Conservation (phyloP, 2,329 filamentous ascomycete genomes). For the Fusarium palustre region DNA sequence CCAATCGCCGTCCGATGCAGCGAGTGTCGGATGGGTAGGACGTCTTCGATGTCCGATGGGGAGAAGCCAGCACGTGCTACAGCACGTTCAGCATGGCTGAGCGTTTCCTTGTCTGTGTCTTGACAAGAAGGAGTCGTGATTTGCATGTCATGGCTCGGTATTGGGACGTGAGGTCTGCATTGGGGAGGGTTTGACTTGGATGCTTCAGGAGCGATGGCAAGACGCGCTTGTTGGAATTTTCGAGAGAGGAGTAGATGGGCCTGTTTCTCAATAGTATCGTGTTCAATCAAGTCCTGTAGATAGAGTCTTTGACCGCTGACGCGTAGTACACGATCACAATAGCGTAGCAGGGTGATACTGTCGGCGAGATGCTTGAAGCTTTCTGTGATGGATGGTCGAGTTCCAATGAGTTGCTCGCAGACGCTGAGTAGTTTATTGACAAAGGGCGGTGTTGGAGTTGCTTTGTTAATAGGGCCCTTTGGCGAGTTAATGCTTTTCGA, state of each 20-base stretch:
- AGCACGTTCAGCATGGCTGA: conserved; percentile 22
- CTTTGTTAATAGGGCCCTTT: neutral
- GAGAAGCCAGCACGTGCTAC: conserved; percentile 35
- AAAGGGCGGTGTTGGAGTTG: conserved; percentile 16
- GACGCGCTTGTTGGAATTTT: conserved; percentile 32
- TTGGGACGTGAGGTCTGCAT: neutral
- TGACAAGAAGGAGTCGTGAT: neutral
- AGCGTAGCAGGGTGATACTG: conserved; percentile 54
- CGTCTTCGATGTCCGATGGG: conserved; percentile 44
- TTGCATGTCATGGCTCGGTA: neutral
- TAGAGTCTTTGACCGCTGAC: conserved; percentile 49
- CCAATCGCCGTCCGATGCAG: conserved; percentile 50
- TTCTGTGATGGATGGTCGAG: conserved; percentile 43
- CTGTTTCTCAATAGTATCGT: conserved; percentile 51
- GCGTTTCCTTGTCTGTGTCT: conserved; percentile 5
- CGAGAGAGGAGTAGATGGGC: conserved; percentile 45
- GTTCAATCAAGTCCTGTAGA: conserved; percentile 50
- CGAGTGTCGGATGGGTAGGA: conserved; percentile 48
- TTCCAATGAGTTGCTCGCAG: conserved; percentile 50
- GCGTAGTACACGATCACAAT: conserved; percentile 51
- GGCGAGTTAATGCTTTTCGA: neutral
- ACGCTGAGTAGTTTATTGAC: conserved; percentile 38
- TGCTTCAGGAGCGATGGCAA: conserved; percentile 17
- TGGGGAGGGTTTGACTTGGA: neutral
- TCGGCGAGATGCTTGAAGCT: conserved; percentile 50